Percentiles rank a stretch among this genome's conserved stretches.
Conservation (phyloP, 208 protist species). For the Naegleria fowleri region DNA sequence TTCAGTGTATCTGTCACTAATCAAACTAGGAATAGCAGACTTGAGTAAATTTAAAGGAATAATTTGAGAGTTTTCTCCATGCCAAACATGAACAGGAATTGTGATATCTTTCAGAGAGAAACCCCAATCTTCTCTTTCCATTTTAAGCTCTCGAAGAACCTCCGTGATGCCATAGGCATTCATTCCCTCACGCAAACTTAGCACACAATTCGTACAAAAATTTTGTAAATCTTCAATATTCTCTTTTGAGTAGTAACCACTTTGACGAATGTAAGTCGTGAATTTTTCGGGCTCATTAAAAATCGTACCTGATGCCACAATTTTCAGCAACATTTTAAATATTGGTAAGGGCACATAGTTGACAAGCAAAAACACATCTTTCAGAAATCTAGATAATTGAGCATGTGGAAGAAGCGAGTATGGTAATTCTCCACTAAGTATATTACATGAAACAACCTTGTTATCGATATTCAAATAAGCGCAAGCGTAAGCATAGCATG, state of each 20-base stretch:
- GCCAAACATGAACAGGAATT: conserved; percentile 10
- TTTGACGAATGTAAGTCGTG: not conserved
- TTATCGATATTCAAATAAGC: not conserved
- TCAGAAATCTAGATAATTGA: not conserved
- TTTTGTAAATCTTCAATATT: not conserved
- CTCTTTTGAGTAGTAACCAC: not conserved
- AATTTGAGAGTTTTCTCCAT: not conserved
- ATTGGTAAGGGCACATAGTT: not conserved
- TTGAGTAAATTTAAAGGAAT: not conserved
- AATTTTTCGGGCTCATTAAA: not conserved
- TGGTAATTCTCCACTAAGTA: not conserved
- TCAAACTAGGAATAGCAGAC: not conserved
- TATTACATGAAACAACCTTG: not conserved
- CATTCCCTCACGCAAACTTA: not conserved
- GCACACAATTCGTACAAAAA: not conserved
- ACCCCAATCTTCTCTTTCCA: not conserved
- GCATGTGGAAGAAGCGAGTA: not conserved
- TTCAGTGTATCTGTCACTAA: not conserved
- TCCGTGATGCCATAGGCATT: not conserved
- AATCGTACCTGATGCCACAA: not conserved
- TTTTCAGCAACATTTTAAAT: not conserved
- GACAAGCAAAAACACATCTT: not conserved
- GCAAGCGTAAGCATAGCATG: not conserved
- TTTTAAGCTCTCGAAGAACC: not conserved
- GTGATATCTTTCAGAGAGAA: not conserved